Base-by-base conservation (phyloP, 805 yeast species). In the Yamadazyma insecticola region DNA sequence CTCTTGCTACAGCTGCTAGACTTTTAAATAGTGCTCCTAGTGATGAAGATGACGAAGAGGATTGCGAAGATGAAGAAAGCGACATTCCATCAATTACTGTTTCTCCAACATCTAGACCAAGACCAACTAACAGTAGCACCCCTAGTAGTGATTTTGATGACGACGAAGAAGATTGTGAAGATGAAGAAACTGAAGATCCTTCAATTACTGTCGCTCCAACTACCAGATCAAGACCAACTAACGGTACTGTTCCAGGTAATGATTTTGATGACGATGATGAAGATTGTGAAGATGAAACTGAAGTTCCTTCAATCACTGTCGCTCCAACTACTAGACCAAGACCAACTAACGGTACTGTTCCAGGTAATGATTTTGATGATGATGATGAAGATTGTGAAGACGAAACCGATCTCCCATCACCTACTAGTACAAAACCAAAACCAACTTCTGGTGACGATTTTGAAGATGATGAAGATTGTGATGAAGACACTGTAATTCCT, bases 301-400 rank as follows among this genome's bases (percentile, higher is more conserved):
- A 13, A 4, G n/a, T 24, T 12, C 10, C 24, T 17, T 22, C 31
- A 14, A 20, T 15, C 16, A 16, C 15, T 11, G 22, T 18, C n/a
- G 26, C 6, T 29, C 22, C 11, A 16, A 28, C 17, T 8, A 28
- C 13, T 16, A 13, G 17, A 12, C 8, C 16, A 8, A 12, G 18
- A 16, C 13, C 20, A 13, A 18, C 3, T 27, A 18, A 17, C 22
- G 13, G 29, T 13, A 21, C 28, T 16, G 19, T 25, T 5, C 16
- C 36, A 22, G 29, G 35, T 27, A 18, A 8, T 11, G 10, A 22
- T 13, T 13, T 27, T 22, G 10, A 32, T 10, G 27, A 37, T 26
- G 49, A 43, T 22, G 47, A 41, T 9, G 48, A 44, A 22, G 45
- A 42, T 21, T 47, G 37, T 19, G 50, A 44, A 18, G 26, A 29